Percentiles rank a stretch among this genome's conserved stretches.
Evolutionary conservation across 495 filamentous ascomycete species (phyloP).

Genomic region (Neurospora terricola): DNA sequence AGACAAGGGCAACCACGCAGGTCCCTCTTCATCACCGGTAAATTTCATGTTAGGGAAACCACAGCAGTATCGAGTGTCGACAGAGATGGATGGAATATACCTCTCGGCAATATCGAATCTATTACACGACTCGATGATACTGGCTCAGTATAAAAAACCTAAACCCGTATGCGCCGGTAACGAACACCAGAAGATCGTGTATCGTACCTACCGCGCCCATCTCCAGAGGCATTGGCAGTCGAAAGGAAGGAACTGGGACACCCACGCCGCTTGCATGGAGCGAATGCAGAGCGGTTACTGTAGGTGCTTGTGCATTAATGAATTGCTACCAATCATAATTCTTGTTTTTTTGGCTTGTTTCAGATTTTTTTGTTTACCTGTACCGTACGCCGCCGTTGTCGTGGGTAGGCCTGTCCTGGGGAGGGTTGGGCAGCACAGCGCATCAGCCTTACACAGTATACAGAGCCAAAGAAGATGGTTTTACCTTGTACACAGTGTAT

Average conservation of each 20-base stretch:
- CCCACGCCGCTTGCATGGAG: slow-evolving; percentile 28
- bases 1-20: slow-evolving; percentile 4
- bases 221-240: background rate
- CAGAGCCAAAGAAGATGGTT: background rate
- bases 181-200: slow-evolving; percentile 5
- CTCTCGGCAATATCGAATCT: background rate
- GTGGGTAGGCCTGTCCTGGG: background rate
- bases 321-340: slow-evolving; percentile 17
- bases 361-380: slow-evolving; percentile 9
- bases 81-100: background rate
- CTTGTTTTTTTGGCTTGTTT: slow-evolving; percentile 14
- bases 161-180: background rate
- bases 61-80: background rate
- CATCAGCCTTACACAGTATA: background rate
- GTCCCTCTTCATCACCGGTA: background rate
- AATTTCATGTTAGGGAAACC: background rate
- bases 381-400: background rate
- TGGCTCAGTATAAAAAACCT: background rate
- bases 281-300: slow-evolving; percentile 34
- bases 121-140: background rate
- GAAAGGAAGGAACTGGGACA: background rate
- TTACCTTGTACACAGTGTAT: background rate
- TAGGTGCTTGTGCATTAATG: slow-evolving; percentile 28
- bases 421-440: background rate
- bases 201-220: background rate